Evolutionary conservation across 768 basidiomycete species (phyloP), one percentile per base, ranked within the genome.

Genomic region (Kwoniella heveanensis): DNA sequence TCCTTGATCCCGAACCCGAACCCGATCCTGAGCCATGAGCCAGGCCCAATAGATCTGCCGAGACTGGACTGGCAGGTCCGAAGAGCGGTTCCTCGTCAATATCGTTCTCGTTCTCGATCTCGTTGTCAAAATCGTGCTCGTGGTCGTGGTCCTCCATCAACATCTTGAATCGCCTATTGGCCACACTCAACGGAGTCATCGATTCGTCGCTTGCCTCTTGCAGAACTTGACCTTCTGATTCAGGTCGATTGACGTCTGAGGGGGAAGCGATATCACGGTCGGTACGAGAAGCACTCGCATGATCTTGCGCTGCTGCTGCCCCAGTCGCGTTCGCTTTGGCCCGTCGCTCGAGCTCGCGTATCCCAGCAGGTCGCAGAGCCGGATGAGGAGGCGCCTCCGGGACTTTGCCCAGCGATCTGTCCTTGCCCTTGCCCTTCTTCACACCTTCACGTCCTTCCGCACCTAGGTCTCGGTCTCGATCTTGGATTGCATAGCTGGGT

Each of bases 361-460:
- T 64, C 15, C 73, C 73, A 19, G 73, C 73, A 7, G 70, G 64
- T 44, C 68, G 66, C 0, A 72, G 49, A 17, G 39, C 37, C 17
- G 73, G 73, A 62, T 75, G 73, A 52, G 57, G 61, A 7, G 73
- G 73, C 30, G 73, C 58, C n/a, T 65, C 62, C 24, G 73, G 73
- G 0, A 72, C 70, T 27, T 30, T 52, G n/a, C 52, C 47, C 19
- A 70, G 25, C 25, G 36, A 29, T 19, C n/a, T 29, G 30, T 24
- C 53, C 9, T 51, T 30, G 36, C n/a, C 24, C 25, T 58, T 44
- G n/a, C 21, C 39, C 21, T 51, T 52, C 10, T 63, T 32, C 5
- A 6, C 32, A 32, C 32, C 32, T 27, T 44, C 39, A 19, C 9
- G 27, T 30, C 26, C 25, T 32, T 44, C 17, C 39, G 39, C 39